A percentile compares a stretch with the other conserved stretches of the same genome.
Evolutionary conservation across 108 stramenopile genomes (phyloP).

Genomic region (Pseudonitzschia pungens): DNA sequence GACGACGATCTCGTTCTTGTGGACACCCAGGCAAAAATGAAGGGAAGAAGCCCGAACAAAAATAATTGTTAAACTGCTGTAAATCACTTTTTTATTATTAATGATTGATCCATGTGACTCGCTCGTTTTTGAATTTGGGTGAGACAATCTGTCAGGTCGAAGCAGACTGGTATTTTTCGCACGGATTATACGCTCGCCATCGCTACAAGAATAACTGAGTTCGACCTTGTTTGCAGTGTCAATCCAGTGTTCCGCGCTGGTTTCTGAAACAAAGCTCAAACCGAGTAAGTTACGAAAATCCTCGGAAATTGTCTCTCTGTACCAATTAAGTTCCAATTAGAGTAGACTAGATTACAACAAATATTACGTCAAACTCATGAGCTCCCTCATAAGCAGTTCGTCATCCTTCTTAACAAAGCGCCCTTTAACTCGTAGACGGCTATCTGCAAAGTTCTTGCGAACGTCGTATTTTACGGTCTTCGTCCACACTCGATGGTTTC

Average conservation of each 20-base stretch:
- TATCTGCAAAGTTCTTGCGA: slow-evolving; percentile 98
- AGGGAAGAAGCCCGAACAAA: slow-evolving; percentile 2
- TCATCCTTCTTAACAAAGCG: slow-evolving; percentile 99
- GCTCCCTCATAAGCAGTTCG: slow-evolving; percentile 92
- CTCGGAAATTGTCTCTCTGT: neutral
- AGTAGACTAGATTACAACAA: slow-evolving; percentile 5
- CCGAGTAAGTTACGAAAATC: neutral
- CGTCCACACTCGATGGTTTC: slow-evolving; percentile 94
- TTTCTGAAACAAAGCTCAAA: neutral
- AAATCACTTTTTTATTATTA: too few species aligned
- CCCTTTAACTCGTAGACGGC: slow-evolving; percentile 94
- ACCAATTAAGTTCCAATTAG: neutral
- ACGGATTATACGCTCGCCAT: too few species aligned
- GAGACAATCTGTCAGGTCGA: too few species aligned
- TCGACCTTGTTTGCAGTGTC: too few species aligned
- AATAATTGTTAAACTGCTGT: neutral
- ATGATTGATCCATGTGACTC: too few species aligned
- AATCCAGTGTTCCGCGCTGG: too few species aligned
- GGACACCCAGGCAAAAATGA: neutral
- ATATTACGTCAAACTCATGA: slow-evolving; percentile 85
- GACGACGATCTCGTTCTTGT: slow-evolving; percentile 39
- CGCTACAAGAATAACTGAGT: too few species aligned
- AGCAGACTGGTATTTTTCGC: too few species aligned
- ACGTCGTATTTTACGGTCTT: slow-evolving; percentile 98
- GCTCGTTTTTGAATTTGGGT: too few species aligned